Conservation (phyloP, 441 rosid species). For the Viola pubescens region DNA sequence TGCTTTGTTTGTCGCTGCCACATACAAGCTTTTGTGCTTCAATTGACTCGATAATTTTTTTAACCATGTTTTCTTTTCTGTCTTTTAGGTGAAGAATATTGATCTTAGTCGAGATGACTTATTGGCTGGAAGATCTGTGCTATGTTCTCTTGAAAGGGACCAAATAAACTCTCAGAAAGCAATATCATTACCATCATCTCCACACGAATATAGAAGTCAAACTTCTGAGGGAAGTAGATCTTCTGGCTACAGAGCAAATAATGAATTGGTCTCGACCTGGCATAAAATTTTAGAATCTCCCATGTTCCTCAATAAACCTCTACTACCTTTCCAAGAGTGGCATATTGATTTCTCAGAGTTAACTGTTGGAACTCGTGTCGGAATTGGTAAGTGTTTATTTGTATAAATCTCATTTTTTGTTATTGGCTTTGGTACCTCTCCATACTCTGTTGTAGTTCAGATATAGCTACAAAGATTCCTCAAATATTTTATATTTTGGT, state of each 20-base stretch:
- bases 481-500: too few species aligned
- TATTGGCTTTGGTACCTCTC: not conserved
- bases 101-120: constrained; percentile 48
- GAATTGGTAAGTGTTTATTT: constrained; percentile 60
- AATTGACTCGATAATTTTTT: too few species aligned
- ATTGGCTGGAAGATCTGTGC: constrained; percentile 59
- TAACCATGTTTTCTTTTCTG: too few species aligned
- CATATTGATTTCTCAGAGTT: constrained; percentile 89
- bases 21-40: too few species aligned
- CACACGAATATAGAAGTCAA: constrained; percentile 71
- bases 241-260: constrained; percentile 34
- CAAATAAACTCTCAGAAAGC: constrained; percentile 78
- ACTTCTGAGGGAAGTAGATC: constrained; percentile 48
- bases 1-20: too few species aligned
- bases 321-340: constrained; percentile 87
- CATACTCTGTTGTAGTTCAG: not conserved
- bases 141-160: constrained; percentile 43
- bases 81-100: constrained; percentile 47
- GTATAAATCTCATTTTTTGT: not conserved
- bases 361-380: constrained; percentile 94
- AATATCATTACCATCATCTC: constrained; percentile 91
- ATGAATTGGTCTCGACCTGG: constrained; percentile 65
- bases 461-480: not conserved
- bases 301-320: constrained; percentile 64
- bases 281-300: constrained; percentile 88